These are phyloP conservation scores for Penicillium sclerotigenum DNA, from an alignment of 2,329 filamentous ascomycete genomes.

Conservation along the genomic window DNA sequence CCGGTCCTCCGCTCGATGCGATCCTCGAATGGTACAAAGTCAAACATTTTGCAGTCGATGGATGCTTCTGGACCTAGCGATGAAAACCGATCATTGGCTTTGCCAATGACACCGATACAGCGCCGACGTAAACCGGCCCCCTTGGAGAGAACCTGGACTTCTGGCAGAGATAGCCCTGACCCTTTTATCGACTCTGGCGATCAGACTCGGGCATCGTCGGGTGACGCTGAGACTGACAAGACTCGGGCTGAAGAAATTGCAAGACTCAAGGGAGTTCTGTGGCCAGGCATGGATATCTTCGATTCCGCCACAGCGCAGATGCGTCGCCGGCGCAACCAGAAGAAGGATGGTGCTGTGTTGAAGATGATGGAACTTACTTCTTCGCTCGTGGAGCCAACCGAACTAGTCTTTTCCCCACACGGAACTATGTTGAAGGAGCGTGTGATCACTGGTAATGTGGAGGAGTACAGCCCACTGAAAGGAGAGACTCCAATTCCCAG, in stretches of 20 bases:
- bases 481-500: constrained; percentile 46
- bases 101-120: constrained; percentile 17
- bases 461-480: constrained; percentile 47
- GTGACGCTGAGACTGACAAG: constrained; percentile 26
- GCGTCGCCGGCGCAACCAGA: constrained; percentile 51
- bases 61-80: neutral
- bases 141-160: neutral
- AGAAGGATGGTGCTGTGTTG: constrained; percentile 47
- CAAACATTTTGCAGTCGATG: neutral
- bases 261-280: constrained; percentile 48
- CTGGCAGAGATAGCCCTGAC: constrained; percentile 15
- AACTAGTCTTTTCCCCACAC: constrained; percentile 47
- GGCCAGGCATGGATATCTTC: constrained; percentile 53
- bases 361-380: constrained; percentile 48
- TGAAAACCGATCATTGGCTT: neutral
- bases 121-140: neutral
- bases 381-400: constrained; percentile 44
- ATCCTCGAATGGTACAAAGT: neutral
- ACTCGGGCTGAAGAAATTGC: constrained; percentile 38
- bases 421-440: constrained; percentile 45
- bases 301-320: constrained; percentile 51
- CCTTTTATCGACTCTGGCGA: constrained; percentile 15
- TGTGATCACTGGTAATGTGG: constrained; percentile 48
- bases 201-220: constrained; percentile 1
- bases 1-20: neutral